Conservation (phyloP, 805 yeast species). For the Isabelozyma rhagii region DNA sequence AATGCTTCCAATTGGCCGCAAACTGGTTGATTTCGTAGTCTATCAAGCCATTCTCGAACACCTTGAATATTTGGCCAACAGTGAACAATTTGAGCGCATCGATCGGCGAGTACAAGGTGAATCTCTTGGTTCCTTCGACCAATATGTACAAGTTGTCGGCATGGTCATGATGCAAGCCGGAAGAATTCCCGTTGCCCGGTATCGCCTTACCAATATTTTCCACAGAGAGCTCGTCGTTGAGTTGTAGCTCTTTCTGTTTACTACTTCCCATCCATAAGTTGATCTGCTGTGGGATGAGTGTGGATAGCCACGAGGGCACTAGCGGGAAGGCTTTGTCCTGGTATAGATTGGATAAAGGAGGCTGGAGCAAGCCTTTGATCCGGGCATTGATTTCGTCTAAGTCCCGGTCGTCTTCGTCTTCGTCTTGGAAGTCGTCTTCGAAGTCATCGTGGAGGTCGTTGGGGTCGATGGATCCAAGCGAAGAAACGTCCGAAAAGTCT, state of each 20-base stretch:
- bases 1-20: constrained; percentile 62
- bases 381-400: constrained; percentile 24
- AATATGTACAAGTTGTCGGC: constrained; percentile 72
- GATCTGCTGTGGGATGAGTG: constrained; percentile 63
- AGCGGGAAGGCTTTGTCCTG: constrained; percentile 32
- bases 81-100: constrained; percentile 60
- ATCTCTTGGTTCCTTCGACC: constrained; percentile 57
- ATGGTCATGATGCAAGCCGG: constrained; percentile 79
- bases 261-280: constrained; percentile 66
- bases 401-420: constrained; percentile 22
- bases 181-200: constrained; percentile 60
- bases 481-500: constrained; percentile 12
- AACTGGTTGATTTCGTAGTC: constrained; percentile 53
- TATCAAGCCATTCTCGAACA: constrained; percentile 63
- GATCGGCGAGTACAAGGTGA: constrained; percentile 63
- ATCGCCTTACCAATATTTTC: constrained; percentile 50
- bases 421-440: constrained; percentile 48
- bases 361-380: constrained; percentile 52
- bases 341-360: constrained; percentile 50
- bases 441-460: constrained; percentile 48
- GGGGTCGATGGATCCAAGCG: constrained; percentile 42
- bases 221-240: constrained; percentile 10
- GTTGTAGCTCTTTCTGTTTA: constrained; percentile 2
- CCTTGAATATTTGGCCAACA: constrained; percentile 54
- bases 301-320: constrained; percentile 38